Conservation (phyloP, 208 protist genomes). For the Acanthamoeba triangularis region DNA sequence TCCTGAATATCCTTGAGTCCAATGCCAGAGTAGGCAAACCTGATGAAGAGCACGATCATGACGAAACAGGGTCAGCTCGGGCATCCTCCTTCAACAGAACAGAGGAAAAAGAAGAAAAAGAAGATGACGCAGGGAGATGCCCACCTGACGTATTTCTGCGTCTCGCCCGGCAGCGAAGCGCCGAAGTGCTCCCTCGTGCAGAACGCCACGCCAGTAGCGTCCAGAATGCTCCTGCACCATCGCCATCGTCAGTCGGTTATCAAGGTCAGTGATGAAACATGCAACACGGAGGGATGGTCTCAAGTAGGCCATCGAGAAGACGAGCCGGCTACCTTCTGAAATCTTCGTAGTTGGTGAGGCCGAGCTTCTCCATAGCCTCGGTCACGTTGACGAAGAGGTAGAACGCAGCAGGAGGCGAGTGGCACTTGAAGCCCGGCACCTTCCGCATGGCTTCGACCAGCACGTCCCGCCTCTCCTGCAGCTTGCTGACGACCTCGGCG, state of each 20-base stretch:
- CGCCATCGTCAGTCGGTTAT: background rate
- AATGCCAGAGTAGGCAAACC: conserved; percentile 77
- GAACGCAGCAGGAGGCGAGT: conserved; percentile 68
- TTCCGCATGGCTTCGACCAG: conserved; percentile 41
- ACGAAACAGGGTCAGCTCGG: background rate
- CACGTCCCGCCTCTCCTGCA: conserved; percentile 71
- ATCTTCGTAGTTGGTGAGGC: conserved; percentile 39
- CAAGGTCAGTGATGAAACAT: background rate
- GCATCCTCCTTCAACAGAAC: background rate
- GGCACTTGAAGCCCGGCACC: conserved; percentile 76
- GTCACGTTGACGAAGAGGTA: conserved; percentile 82
- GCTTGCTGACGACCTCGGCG: conserved; percentile 23
- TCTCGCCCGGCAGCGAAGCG: conserved; percentile 44
- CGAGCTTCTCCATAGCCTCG: conserved; percentile 72
- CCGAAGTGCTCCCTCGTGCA: conserved; percentile 81
- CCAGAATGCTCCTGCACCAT: conserved; percentile 14
- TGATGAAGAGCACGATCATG: background rate
- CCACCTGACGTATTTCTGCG: conserved; percentile 73
- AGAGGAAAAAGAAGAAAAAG: background rate
- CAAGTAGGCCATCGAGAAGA: background rate
- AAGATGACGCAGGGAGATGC: background rate
- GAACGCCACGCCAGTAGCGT: conserved; percentile 77
- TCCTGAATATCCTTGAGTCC: conserved; percentile 70
- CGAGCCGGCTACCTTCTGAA: conserved; percentile 45
- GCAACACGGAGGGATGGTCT: background rate